Percentiles rank a stretch among this genome's conserved stretches.
Conservation (phyloP, 2,329 filamentous ascomycete species). For the Aspergillus aculeatus region DNA sequence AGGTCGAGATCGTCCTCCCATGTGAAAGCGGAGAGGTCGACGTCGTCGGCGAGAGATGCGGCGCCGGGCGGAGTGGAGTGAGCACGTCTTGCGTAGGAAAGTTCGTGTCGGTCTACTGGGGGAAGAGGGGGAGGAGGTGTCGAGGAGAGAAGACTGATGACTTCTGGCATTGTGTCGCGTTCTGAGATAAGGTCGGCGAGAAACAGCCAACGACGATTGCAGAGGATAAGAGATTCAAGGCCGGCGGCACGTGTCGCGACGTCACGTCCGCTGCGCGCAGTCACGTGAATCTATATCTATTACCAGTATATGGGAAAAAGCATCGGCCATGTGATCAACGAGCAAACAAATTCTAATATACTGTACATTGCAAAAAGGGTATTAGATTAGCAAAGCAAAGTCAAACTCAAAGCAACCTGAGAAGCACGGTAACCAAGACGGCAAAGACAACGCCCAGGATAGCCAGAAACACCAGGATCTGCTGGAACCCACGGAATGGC, state of each 20-base stretch:
- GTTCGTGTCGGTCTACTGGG: conserved; percentile 17
- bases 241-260: conserved; percentile 20
- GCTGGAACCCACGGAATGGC: conserved; percentile 37
- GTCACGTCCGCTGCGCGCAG: conserved; percentile 16
- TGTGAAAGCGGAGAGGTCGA: conserved; percentile 28
- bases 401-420: conserved; percentile 17
- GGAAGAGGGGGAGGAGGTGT: conserved; percentile 30
- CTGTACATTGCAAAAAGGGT: conserved; percentile 6
- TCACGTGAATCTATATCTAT: conserved; percentile 18
- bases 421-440: conserved; percentile 26
- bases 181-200: not conserved
- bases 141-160: conserved; percentile 41
- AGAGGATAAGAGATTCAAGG: not conserved
- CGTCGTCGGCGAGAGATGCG: conserved; percentile 25
- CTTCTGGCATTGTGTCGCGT: conserved; percentile 35
- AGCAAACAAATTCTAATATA: not conserved
- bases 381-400: conserved; percentile 9
- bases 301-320: not conserved
- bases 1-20: conserved; percentile 22
- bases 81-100: conserved; percentile 14
- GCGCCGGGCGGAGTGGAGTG: conserved; percentile 13
- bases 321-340: not conserved
- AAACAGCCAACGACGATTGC: not conserved
- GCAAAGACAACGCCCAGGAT: conserved; percentile 32
- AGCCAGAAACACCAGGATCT: conserved; percentile 32